Evolutionary conservation across 2,329 filamentous ascomycete species (phyloP), one percentile per base, ranked within the genome.

Genomic region (Pseudopithomyces maydicus): DNA sequence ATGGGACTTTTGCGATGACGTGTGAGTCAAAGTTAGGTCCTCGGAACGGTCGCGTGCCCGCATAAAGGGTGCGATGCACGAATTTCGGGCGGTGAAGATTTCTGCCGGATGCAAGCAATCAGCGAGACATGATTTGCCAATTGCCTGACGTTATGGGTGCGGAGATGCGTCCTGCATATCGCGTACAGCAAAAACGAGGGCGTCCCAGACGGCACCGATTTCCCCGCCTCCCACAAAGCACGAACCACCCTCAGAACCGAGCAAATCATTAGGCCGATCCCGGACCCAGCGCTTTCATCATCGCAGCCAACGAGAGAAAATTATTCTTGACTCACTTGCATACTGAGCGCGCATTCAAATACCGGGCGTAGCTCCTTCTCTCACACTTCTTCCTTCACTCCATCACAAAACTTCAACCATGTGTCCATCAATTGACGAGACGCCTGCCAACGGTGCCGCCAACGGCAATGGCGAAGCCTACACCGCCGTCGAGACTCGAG

Each of bases 401-500:
- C 57, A 53, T 29, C 55, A 46, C 26, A 53, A 42, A 57, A 47
- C 50, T 44, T 48, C 59, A 67, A 77, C 46, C 52, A 82, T 81
- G 79, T 81, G 80, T 67, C 78, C 78, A 55, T 75, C 78, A 32
- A 76, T 74, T 65, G 77, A 79, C 57, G 70, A 74, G 55, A 66
- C 68, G 38, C 62, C 68, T 46, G 56, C 77, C 62, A 73, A 73
- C 57, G 68, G 73, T 72, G 74, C 76, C 55, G 55, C 68, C 73
- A 84, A 82, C 74, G 80, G 79, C 64, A 74, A 71, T 59, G 33
- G 35, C 38, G 23, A 51, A 57, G 84, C 84, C 66, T 87, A 79
- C 75, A 85, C 83, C 61, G 82, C 79, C 61, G 80, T 87, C 62
- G 71, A 83, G 69, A 84, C 81, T 77, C 74, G 55, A 78, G 83